Evolutionary conservation across 306 rosid species (phyloP).

Genomic region (Quercus parvula): DNA sequence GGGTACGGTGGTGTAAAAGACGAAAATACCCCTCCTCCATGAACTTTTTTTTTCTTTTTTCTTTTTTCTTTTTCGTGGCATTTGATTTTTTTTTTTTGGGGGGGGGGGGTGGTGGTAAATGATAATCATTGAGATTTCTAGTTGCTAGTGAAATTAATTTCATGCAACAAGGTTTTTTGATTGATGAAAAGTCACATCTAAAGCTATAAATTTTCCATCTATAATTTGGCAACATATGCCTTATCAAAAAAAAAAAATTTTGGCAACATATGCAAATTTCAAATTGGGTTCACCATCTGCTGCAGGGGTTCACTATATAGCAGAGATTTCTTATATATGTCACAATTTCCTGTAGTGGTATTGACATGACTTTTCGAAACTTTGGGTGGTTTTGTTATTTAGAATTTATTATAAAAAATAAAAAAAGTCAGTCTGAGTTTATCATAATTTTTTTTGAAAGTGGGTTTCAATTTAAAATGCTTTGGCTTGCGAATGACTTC

Average conservation of each 20-base stretch:
- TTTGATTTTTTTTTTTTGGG: neutral
- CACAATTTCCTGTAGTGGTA: neutral
- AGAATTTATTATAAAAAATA: neutral
- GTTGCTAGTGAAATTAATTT: neutral
- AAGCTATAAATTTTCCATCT: neutral
- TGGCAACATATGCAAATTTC: neutral
- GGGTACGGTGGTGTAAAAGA: constrained; percentile 33
- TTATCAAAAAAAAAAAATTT: neutral
- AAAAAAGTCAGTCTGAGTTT: neutral
- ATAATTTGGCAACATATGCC: neutral
- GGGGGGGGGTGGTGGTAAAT: no score
- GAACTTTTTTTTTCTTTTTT: neutral
- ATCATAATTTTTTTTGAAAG: neutral
- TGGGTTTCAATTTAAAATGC: neutral
- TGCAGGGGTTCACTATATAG: neutral
- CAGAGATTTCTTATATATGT: neutral
- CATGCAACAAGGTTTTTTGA: neutral
- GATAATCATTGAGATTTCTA: neutral
- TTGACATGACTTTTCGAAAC: neutral
- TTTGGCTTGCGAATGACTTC: neutral
- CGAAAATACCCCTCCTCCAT: constrained; percentile 34
- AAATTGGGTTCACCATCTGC: neutral
- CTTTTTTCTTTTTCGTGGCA: neutral
- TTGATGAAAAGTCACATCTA: neutral
- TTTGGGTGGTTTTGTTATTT: neutral